Conservation (phyloP, 805 yeast genomes). For the Osmozyma mogii region DNA sequence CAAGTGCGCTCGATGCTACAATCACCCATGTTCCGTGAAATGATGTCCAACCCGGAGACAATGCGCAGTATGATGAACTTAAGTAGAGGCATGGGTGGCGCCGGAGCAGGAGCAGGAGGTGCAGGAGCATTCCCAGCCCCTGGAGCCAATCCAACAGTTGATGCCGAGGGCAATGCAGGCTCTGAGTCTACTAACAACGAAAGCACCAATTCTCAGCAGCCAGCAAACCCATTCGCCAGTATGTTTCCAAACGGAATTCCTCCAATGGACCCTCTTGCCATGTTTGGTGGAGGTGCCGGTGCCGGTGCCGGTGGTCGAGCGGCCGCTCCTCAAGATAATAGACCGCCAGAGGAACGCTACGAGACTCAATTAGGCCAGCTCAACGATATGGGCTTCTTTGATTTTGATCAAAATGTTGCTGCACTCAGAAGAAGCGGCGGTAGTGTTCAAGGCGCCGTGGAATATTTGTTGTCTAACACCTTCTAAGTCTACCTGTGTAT, state of each 20-base stretch:
- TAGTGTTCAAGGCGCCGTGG: slow-evolving; percentile 93
- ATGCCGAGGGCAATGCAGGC: slow-evolving; percentile 5
- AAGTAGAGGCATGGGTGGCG: slow-evolving; percentile 44
- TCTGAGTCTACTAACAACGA: slow-evolving; percentile 2
- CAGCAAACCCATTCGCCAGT: slow-evolving; percentile 32
- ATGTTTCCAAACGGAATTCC: slow-evolving; percentile 28
- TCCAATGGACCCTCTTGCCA: slow-evolving; percentile 45
- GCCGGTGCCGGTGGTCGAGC: slow-evolving; percentile 19
- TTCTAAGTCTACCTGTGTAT: no score
- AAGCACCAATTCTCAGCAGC: slow-evolving; percentile 9
- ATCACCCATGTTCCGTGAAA: slow-evolving; percentile 71
- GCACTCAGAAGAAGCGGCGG: slow-evolving; percentile 96
- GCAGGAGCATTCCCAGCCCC: slow-evolving; percentile 27
- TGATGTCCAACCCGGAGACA: slow-evolving; percentile 70
- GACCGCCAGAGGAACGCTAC: slow-evolving; percentile 41
- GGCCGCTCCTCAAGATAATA: slow-evolving; percentile 28
- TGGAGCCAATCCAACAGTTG: slow-evolving; percentile 31
- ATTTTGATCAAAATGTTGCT: slow-evolving; percentile 83
- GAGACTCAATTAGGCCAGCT: slow-evolving; percentile 37
- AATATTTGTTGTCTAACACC: slow-evolving; percentile 48
- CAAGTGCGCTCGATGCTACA: slow-evolving; percentile 81
- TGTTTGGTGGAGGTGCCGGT: slow-evolving; percentile 37
- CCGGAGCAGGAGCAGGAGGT: slow-evolving; percentile 19
- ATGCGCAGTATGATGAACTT: slow-evolving; percentile 76
- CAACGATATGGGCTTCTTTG: slow-evolving; percentile 62